Evolutionary conservation across 1,139 yeast genomes (phyloP).

Genomic region (Wickerhamiella pararugosa): DNA sequence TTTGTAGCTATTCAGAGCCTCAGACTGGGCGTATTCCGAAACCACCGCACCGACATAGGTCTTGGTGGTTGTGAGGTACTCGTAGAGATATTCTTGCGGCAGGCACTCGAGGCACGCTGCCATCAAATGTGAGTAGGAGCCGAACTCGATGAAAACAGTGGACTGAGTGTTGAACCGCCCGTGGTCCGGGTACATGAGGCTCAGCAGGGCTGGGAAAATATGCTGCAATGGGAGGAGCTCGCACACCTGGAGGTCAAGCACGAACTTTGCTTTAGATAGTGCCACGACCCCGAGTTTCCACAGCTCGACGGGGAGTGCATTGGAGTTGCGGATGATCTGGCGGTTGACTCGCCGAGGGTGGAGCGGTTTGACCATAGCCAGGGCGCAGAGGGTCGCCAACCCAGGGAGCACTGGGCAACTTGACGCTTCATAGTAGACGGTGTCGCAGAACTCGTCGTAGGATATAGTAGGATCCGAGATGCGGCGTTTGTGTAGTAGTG

Average conservation of each 20-base stretch:
- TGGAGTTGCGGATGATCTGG: not conserved
- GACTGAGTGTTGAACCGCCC: not conserved
- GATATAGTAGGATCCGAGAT: conserved; percentile 50
- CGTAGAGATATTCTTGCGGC: conserved; percentile 3
- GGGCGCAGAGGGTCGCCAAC: conserved; percentile 10
- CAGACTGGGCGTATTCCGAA: conserved; percentile 4
- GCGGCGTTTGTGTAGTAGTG: conserved; percentile 36
- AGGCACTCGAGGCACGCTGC: conserved; percentile 6
- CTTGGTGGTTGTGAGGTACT: conserved; percentile 7
- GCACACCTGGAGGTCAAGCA: conserved; percentile 5
- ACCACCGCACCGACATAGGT: conserved; percentile 8
- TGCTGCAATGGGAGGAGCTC: conserved; percentile 5
- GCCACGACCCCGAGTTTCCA: conserved; percentile 9
- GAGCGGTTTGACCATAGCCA: conserved; percentile 5
- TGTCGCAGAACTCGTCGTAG: conserved; percentile 36
- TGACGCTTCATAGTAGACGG: conserved; percentile 18
- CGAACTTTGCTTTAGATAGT: conserved; percentile 14
- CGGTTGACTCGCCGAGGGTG: not conserved
- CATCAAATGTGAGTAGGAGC: conserved; percentile 12
- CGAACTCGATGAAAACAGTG: conserved; percentile 9
- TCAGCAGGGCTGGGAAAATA: conserved; percentile 3
- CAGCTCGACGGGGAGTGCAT: not conserved
- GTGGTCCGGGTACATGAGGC: conserved; percentile 8
- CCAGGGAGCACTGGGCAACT: conserved; percentile 11
- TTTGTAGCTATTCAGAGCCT: conserved; percentile 20